Evolutionary conservation across 176 grass and related monocot genomes (phyloP), one percentile per base, ranked within the genome.

Genomic region (Dendrocalamus sinicus): DNA sequence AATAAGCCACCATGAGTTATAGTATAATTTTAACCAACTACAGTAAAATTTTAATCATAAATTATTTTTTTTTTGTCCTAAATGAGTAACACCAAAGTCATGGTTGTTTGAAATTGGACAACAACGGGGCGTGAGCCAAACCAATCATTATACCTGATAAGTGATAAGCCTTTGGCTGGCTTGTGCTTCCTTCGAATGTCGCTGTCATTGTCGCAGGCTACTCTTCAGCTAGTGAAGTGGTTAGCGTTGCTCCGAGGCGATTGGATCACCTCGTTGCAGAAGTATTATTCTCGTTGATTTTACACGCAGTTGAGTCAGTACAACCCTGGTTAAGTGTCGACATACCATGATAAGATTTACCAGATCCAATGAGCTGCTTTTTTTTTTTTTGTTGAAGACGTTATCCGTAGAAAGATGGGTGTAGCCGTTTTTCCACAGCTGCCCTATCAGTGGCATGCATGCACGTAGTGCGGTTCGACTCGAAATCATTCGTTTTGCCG

Each of bases 381-480:
- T 39, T 1, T 20, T 0, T 55, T 45, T 39, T 1, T 20, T 72
- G 65, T 26, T 50, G 63, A 22, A 82, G 2, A 46, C 11, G 13
- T 47, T 78, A 82, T 61, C 63, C 7, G 19, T 24, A 44, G 35
- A 66, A 79, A 80, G 40, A 47, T 28, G 47, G 45, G 20, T 12
- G 7, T 71, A 55, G 72, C 53, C 43, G 8, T 63, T 66, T 86
- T 24, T 76, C 72, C 64, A 77, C 72, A n/a, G 44, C 23, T 37
- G 78, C 45, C 44, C 72, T 55, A 22, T 5, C 53, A 17, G 16
- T 12, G 3, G 24, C 78, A 35, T 20, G 61, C 83, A 12, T 20
- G 44, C 67, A 35, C 11, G 13, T 62, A 87, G 74, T 87, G 84
- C 84, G 89, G 58, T 47, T 50, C 45, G 51, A 79, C 30, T 83